phyloP scores from a whole-genome alignment of 2,329 filamentous ascomycete species.

The Beauveria brongniartii region DNA sequence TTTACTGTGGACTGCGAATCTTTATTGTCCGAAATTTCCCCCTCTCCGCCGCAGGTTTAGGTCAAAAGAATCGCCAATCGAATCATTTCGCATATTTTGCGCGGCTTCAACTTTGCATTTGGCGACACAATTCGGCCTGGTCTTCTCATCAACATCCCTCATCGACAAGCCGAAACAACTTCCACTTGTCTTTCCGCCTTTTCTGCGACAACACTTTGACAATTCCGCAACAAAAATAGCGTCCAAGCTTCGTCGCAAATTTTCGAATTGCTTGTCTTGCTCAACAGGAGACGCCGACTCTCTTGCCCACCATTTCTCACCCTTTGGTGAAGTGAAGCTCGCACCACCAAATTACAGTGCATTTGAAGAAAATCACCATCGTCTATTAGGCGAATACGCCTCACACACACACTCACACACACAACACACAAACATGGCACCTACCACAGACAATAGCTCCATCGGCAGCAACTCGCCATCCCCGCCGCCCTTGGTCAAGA shows the following conservation, averaged over 20 bases:
- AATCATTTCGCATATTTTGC: neutral
- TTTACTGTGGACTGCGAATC: neutral
- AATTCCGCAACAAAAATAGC: too few species aligned
- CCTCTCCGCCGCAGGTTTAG: neutral
- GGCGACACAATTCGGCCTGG: neutral
- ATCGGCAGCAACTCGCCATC: slow-evolving; percentile 23
- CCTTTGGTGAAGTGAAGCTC: neutral
- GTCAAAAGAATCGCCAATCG: neutral
- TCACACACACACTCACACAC: too few species aligned
- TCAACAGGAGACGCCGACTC: neutral
- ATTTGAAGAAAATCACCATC: neutral
- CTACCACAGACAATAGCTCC: slow-evolving; percentile 15
- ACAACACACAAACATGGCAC: neutral
- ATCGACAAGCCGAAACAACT: neutral
- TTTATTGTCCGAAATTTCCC: neutral
- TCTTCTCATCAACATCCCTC: neutral
- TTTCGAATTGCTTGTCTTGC: too few species aligned
- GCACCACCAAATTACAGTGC: neutral
- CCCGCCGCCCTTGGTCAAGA: slow-evolving; percentile 19
- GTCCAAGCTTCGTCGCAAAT: neutral
- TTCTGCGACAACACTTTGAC: too few species aligned
- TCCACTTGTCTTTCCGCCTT: neutral
- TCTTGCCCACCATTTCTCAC: neutral
- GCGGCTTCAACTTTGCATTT: neutral
- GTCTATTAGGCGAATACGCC: neutral